These are phyloP conservation scores for Ustilago xerochloae DNA, from an alignment of 1,284 basidiomycete species.

Conservation along the genomic window DNA sequence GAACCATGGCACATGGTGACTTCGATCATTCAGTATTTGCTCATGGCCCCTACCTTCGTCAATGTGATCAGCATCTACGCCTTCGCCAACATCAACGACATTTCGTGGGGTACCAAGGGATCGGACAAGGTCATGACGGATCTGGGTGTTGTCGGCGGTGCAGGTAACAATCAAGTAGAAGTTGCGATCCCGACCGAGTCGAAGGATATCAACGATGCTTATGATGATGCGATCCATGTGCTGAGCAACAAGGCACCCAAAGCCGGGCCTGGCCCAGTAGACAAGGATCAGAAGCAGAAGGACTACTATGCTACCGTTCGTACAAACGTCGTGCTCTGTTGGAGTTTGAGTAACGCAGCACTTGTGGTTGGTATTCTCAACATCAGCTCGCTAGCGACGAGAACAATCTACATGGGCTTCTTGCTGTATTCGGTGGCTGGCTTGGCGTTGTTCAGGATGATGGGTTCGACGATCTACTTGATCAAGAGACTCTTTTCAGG, in stretches of 20 bases:
- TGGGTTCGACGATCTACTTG: conserved; percentile 51
- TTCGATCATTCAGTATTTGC: conserved; percentile 63
- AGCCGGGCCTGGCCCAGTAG: conserved; percentile 26
- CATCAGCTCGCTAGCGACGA: conserved; percentile 43
- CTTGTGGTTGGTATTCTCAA: conserved; percentile 63
- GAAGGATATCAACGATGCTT: conserved; percentile 64
- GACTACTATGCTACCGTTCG: conserved; percentile 75
- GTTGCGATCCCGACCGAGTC: conserved; percentile 63
- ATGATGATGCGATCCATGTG: conserved; percentile 66
- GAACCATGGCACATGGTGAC: conserved; percentile 68
- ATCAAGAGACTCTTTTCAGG: conserved; percentile 60
- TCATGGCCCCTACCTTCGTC: conserved; percentile 65
- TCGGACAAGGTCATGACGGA: conserved; percentile 61
- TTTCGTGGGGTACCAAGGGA: conserved; percentile 67
- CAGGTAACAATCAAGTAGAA: conserved; percentile 55
- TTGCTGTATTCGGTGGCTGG: conserved; percentile 62
- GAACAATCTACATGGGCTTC: conserved; percentile 63
- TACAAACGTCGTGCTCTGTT: conserved; percentile 87
- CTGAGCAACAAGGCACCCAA: conserved; percentile 54
- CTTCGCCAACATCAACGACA: conserved; percentile 66
- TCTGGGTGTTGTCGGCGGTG: conserved; percentile 55
- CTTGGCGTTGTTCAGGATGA: conserved; percentile 57
- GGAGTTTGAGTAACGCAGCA: conserved; percentile 71
- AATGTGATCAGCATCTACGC: conserved; percentile 67
- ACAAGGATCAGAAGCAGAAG: conserved; percentile 59